Conservation (phyloP, 148 eudicot species). For the Arctostaphylos glauca region DNA sequence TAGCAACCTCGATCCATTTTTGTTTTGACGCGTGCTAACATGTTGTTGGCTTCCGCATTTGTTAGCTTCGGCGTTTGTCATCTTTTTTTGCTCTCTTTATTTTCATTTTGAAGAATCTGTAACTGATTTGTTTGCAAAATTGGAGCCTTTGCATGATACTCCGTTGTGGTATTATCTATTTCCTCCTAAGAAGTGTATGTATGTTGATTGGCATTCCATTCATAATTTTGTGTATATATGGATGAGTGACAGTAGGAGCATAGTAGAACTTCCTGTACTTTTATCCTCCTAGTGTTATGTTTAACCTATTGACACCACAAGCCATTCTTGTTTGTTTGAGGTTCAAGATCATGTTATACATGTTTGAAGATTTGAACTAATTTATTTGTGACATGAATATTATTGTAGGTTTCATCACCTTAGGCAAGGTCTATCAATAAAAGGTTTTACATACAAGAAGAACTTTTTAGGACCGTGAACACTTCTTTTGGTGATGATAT, state of each 20-base stretch:
- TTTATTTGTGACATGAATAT: not conserved
- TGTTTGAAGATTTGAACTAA: not conserved
- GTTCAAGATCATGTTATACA: not conserved
- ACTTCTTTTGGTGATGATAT: not conserved
- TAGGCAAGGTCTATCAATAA: slow-evolving; percentile 2
- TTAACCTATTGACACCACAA: no score
- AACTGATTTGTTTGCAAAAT: slow-evolving; percentile 15
- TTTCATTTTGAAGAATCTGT: not conserved
- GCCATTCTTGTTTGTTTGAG: not conserved
- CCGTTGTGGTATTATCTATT: not conserved
- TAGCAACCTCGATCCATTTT: not conserved
- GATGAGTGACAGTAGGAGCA: not conserved
- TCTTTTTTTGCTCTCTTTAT: slow-evolving; percentile 3
- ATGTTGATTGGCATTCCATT: not conserved
- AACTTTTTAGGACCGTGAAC: not conserved
- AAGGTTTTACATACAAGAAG: not conserved
- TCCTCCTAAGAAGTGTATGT: not conserved
- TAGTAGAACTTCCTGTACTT: not conserved
- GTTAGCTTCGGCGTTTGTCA: not conserved
- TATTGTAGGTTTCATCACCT: not conserved
- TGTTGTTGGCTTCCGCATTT: not conserved
- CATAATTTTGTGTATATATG: not conserved
- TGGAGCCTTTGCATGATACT: not conserved
- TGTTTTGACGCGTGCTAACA: not conserved
- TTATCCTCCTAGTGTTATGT: not conserved